Evolutionary conservation across 1,139 yeast species (phyloP).

Genomic region (Protomyces arabidopsidicola): DNA sequence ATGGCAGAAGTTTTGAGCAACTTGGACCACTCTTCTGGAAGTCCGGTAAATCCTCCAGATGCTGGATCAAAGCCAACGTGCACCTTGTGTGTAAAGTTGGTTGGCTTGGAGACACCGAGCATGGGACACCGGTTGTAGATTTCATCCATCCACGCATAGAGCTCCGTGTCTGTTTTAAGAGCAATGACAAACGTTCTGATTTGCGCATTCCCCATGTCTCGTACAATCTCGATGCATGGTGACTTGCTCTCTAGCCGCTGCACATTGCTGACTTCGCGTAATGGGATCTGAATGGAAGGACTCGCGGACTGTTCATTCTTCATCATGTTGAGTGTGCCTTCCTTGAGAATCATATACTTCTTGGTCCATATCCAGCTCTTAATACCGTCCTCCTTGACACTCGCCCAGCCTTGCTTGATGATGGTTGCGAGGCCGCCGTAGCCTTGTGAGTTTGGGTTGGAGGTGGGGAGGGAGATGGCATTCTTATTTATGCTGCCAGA

Average conservation of each 20-base stretch:
- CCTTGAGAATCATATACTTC: conserved; percentile 71
- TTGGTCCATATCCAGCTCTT: conserved; percentile 85
- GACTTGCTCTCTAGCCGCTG: conserved; percentile 63
- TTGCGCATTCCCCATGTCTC: conserved; percentile 46
- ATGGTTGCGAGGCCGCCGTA: conserved; percentile 22
- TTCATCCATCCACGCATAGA: conserved; percentile 68
- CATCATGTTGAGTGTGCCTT: conserved; percentile 67
- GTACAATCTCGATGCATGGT: conserved; percentile 72
- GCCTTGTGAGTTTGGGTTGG: conserved; percentile 17
- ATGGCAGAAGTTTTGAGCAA: conserved; percentile 45
- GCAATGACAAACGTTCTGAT: conserved; percentile 58
- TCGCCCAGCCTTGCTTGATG: conserved; percentile 70
- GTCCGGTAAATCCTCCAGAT: conserved; percentile 48
- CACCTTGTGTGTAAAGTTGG: conserved; percentile 42
- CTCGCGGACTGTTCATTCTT: conserved; percentile 53
- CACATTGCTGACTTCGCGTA: conserved; percentile 54
- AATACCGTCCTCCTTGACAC: conserved; percentile 75
- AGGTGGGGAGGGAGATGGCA: conserved; percentile 20
- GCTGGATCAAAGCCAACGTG: conserved; percentile 48
- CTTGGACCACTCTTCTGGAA: conserved; percentile 47
- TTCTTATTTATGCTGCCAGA: conserved; percentile 6
- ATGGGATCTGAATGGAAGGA: conserved; percentile 43
- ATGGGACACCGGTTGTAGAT: conserved; percentile 57
- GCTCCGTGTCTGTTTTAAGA: conserved; percentile 72
- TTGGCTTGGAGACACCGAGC: conserved; percentile 51